These are phyloP conservation scores for Pleurotus cornucopiae DNA, from an alignment of 768 basidiomycete genomes.

Conservation along the genomic window DNA sequence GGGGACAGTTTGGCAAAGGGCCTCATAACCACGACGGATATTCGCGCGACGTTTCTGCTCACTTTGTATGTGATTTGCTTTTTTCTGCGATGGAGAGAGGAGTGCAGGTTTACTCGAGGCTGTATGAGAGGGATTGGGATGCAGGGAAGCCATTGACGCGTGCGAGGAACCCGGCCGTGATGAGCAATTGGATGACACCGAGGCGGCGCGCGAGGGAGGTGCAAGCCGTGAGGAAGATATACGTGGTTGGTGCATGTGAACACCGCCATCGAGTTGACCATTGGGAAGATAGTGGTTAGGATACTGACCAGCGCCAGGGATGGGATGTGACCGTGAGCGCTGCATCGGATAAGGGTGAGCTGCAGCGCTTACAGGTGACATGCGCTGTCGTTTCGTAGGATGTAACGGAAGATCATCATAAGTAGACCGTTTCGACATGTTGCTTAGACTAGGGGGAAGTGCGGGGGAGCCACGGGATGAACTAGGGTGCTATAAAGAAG, in stretches of 20 bases:
- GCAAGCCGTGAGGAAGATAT: not conserved
- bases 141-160: constrained; percentile 10
- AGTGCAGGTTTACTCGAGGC: constrained; percentile 39
- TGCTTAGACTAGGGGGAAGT: constrained; percentile 7
- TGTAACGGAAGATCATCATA: constrained; percentile 4
- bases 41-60: constrained; percentile 94
- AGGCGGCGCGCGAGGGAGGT: constrained; percentile 1
- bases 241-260: not conserved
- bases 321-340: constrained; percentile 3
- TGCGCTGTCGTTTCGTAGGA: constrained; percentile 3
- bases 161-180: constrained; percentile 8
- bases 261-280: not conserved
- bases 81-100: constrained; percentile 82
- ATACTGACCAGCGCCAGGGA: constrained; percentile 3
- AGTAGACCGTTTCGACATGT: constrained; percentile 7
- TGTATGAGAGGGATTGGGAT: constrained; percentile 13
- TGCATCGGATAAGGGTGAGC: not conserved
- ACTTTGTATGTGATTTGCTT: constrained; percentile 89
- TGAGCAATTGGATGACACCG: constrained; percentile 3
- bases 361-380: constrained; percentile 5
- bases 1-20: constrained; percentile 80
- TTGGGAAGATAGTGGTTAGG: constrained; percentile 1
- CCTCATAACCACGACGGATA: constrained; percentile 85
- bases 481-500: constrained; percentile 3
- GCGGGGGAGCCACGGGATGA: constrained; percentile 5